These are phyloP conservation scores for Penicillium silybi DNA, from an alignment of 495 filamentous ascomycete genomes.

Conservation along the genomic window DNA sequence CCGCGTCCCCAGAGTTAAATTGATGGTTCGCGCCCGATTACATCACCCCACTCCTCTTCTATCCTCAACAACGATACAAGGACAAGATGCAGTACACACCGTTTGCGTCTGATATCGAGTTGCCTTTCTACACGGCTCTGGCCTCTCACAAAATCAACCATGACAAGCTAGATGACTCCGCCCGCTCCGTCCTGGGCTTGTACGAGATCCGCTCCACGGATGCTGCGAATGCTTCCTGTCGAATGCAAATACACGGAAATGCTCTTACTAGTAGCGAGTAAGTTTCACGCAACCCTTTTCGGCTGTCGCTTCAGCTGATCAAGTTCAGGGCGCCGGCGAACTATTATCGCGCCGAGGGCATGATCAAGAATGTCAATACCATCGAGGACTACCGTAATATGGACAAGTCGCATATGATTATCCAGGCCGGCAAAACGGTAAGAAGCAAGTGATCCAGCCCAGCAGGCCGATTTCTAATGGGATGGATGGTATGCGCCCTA, in stretches of 20 bases:
- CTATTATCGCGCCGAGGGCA: conserved; percentile 80
- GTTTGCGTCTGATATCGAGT: conserved; percentile 89
- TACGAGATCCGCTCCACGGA: conserved; percentile 77
- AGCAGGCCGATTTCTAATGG: background rate
- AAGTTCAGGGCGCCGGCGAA: conserved; percentile 61
- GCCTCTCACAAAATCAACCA: conserved; percentile 90
- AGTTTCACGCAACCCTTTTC: conserved; percentile 30
- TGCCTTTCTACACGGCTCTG: conserved; percentile 88
- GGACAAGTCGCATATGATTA: conserved; percentile 68
- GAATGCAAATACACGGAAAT: conserved; percentile 84
- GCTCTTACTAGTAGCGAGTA: conserved; percentile 81
- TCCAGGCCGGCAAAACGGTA: conserved; percentile 72
- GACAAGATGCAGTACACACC: conserved; percentile 64
- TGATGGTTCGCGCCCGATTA: conserved; percentile 3
- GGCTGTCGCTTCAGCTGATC: conserved; percentile 7
- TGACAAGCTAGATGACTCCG: conserved; percentile 92
- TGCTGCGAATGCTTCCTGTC: conserved; percentile 64
- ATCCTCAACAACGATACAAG: background rate
- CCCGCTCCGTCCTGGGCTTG: conserved; percentile 77
- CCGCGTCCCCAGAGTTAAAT: background rate
- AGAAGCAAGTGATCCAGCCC: conserved; percentile 14
- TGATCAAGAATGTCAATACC: conserved; percentile 94
- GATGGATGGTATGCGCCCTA: background rate
- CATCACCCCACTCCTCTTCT: conserved; percentile 7
- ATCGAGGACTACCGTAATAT: conserved; percentile 83